Evolutionary conservation across 805 yeast species (phyloP), one percentile per base, ranked within the genome.

Genomic region (Suhomyces prunicola): DNA sequence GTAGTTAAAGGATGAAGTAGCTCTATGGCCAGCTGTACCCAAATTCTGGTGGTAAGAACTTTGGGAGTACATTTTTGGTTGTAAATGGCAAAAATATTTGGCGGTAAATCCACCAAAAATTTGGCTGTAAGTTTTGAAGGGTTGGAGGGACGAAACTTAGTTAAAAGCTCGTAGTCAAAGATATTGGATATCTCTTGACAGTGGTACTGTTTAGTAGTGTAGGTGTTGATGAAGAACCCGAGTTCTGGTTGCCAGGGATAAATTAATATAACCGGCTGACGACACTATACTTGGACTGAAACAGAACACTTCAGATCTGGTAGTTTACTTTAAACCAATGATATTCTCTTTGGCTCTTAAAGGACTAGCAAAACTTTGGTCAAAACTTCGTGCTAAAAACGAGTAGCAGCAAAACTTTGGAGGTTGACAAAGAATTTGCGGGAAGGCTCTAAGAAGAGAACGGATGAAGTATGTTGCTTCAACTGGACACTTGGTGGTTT

Each of bases 11-110:
- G 72, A 65, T 41, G 68, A 58, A 24, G 61, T 54, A 24, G 71
- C 69, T 40, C 77, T 64, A 60, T 73, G 76, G 58, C 77, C 77
- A 2, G 74, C 66, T 13, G 74, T 67, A 31, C 77, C 77, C 54
- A 72, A 57, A 50, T 60, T 63, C 31, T 62, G 67, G 51, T 60
- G 58, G 57, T 59, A 60, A 48, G 57, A 56, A 39, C 46, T 50
- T 26, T 50, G 58, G n/a, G 54, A 46, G 55, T 57, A 63, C 62
- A 64, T 58, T 6, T 6, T 36, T 48, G 50, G 49, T 5, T 19
- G 24, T 39, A 9, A 39, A 19, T 35, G 5, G 26, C 24, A n/a
- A 33, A 39, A 23, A 23, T 24, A 6, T 29, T 29, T 29, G 33
- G 33, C 33, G 12, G 33, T 29, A 29, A 29, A 29, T 12, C 4